Percentiles rank a stretch among this genome's conserved stretches.
These are phyloP conservation scores for Aspergillus kassunensis DNA, from an alignment of 495 filamentous ascomycete species.

Conservation along the genomic window DNA sequence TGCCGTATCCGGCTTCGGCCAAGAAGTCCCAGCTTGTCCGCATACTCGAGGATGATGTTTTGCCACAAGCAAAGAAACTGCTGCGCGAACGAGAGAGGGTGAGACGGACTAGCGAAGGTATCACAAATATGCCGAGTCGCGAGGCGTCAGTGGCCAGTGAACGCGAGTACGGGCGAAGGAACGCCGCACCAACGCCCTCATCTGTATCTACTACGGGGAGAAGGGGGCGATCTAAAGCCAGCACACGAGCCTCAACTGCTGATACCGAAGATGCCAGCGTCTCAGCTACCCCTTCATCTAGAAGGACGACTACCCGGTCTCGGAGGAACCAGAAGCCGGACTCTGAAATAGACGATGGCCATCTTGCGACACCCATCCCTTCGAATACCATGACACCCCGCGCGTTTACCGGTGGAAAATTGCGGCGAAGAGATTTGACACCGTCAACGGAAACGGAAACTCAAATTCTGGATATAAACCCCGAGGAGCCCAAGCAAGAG, in stretches of 20 bases:
- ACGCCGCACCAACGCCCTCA: slow-evolving; percentile 39
- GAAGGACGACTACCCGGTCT: slow-evolving; percentile 32
- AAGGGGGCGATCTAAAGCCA: slow-evolving; percentile 39
- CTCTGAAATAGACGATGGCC: slow-evolving; percentile 43
- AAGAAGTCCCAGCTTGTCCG: slow-evolving; percentile 87
- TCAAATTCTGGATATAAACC: slow-evolving; percentile 34
- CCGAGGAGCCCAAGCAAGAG: slow-evolving; percentile 36
- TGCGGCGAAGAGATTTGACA: slow-evolving; percentile 54
- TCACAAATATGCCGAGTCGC: slow-evolving; percentile 69
- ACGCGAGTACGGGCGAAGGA: slow-evolving; percentile 32
- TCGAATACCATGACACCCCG: slow-evolving; percentile 30
- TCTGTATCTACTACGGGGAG: slow-evolving; percentile 38
- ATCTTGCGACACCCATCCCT: slow-evolving; percentile 29
- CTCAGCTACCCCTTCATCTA: slow-evolving; percentile 31
- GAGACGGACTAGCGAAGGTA: slow-evolving; percentile 77
- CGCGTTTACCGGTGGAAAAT: slow-evolving; percentile 45
- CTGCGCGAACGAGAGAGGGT: slow-evolving; percentile 69
- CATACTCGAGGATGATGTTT: slow-evolving; percentile 74
- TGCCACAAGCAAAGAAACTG: slow-evolving; percentile 71
- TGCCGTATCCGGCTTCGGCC: slow-evolving; percentile 75
- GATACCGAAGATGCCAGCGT: slow-evolving; percentile 32
- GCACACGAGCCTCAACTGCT: slow-evolving; percentile 32
- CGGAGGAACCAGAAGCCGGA: slow-evolving; percentile 52
- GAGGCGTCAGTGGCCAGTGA: slow-evolving; percentile 45
- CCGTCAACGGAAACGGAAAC: slow-evolving; percentile 41